These are phyloP conservation scores for Arabidopsis suecica DNA, from an alignment of 345 rosid species.

Conservation along the genomic window DNA sequence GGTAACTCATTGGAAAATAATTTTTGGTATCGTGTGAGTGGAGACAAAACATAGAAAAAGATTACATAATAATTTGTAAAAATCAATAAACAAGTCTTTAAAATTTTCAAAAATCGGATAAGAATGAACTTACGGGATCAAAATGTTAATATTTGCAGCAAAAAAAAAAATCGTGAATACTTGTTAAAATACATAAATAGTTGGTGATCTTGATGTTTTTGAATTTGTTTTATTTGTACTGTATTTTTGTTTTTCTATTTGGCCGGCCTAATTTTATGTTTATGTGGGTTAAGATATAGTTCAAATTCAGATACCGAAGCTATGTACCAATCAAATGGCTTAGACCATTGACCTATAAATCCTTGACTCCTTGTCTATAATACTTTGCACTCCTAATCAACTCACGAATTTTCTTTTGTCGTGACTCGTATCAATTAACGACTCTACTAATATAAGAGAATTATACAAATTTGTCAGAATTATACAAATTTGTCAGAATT, in stretches of 20 bases:
- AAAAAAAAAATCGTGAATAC: too few species aligned
- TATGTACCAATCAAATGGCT: not conserved
- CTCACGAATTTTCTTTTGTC: not conserved
- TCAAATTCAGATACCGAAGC: not conserved
- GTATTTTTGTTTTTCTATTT: not conserved
- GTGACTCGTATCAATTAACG: not conserved
- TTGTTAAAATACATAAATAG: not conserved
- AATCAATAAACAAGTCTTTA: too few species aligned
- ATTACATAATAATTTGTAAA: too few species aligned
- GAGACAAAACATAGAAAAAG: too few species aligned
- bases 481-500: not conserved
- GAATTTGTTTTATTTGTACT: not conserved
- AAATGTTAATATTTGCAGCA: too few species aligned
- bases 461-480: not conserved
- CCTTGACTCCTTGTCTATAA: not conserved
- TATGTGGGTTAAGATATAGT: not conserved
- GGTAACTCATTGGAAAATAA: too few species aligned
- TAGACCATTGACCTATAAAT: slow-evolving; percentile 10
- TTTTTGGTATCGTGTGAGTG: too few species aligned
- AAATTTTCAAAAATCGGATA: too few species aligned
- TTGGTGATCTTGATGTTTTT: not conserved
- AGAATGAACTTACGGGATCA: too few species aligned
- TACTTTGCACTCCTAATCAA: not conserved
- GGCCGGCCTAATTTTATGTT: not conserved
- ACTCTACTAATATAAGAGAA: not conserved